Base-by-base conservation (phyloP, 2,329 filamentous ascomycete genomes). In the Hortaea sp. region DNA sequence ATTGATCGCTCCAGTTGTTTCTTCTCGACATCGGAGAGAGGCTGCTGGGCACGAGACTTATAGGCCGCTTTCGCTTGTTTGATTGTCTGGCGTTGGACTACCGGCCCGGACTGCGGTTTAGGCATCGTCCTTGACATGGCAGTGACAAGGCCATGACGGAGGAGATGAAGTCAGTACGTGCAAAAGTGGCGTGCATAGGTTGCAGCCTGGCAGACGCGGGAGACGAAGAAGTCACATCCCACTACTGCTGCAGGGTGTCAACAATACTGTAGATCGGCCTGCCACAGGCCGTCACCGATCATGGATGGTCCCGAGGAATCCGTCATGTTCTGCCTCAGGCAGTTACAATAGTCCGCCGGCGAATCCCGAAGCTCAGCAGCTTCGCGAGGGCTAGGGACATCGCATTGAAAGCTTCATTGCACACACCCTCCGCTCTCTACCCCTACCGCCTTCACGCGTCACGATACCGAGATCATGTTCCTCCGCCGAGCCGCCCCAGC, bases 401-500 rank as follows among this genome's bases (percentile, higher is more conserved):
- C 32, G 32, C 32, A 20, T 20, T 20, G 20, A 20, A 20, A 20
- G 20, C 20, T 20, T 20, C 20, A 20, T 20, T 20, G 20, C 20
- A 20, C 20, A 20, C 20, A 20, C 20, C 20, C 32, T 35, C 32
- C 9, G n/a, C 32, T 35, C 32, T 35, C 32, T n/a, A 35, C 32
- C 32, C 32, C 32, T 9, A 20, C 20, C 20, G 20, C 20, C 32
- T n/a, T 35, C 32, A 35, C 32, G 32, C 32, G n/a, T 35, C 7
- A 9, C 32, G 32, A 35, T 35, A 20, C 20, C 20, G 20, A 20
- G 3, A 39, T 7, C 56, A 63, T 64, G 62, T 64, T 74, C 58
- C 66, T 74, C 62, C 70, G 72, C 57, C 70, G 72, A 63, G 72
- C 71, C 52, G 70, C 68, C 50, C 62, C 73, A 49, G 66, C 68